These are phyloP conservation scores for Excoecaria agallocha DNA, from an alignment of 345 rosid genomes.

Conservation along the genomic window DNA sequence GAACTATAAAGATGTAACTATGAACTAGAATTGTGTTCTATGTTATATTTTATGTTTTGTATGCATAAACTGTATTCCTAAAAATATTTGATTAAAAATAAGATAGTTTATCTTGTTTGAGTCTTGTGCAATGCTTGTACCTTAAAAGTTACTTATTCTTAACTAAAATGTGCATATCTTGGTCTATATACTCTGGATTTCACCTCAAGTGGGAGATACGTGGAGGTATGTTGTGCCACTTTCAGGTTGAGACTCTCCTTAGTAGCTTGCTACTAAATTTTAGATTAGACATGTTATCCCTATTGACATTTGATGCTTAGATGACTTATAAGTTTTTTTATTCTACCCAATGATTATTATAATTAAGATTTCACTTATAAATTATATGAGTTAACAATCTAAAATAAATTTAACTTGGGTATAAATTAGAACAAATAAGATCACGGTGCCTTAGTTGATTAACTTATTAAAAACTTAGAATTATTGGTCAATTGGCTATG, in stretches of 20 bases:
- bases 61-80: neutral
- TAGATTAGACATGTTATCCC: neutral
- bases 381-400: neutral
- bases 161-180: slow-evolving; percentile 51
- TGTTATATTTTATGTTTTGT: neutral
- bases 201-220: slow-evolving; percentile 80
- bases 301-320: neutral
- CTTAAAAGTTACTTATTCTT: slow-evolving; percentile 9
- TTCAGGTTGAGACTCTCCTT: slow-evolving; percentile 3
- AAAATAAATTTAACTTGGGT: neutral
- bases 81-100: neutral
- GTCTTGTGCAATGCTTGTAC: neutral
- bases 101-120: neutral
- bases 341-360: neutral
- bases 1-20: no score
- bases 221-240: slow-evolving; percentile 55
- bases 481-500: neutral
- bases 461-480: neutral
- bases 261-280: neutral
- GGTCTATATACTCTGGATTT: slow-evolving; percentile 90
- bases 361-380: neutral
- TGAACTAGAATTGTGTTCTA: neutral
- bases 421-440: neutral
- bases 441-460: neutral
- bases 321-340: neutral